Conservation (phyloP, 1,139 yeast species). For the Schwanniomyces etchellsii region DNA sequence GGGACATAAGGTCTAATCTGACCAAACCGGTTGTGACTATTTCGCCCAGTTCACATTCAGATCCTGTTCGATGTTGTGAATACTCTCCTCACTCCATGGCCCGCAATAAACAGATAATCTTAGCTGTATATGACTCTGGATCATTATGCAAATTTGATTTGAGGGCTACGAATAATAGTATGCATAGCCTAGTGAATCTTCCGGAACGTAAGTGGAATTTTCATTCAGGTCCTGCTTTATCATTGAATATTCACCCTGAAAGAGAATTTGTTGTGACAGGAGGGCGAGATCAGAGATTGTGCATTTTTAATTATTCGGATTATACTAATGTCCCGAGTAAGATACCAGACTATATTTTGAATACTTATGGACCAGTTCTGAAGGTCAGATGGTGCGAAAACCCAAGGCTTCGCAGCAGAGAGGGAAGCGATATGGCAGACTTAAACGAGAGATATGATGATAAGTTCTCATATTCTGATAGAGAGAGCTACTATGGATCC, state of each 20-base stretch:
- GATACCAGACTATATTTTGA: slow-evolving; percentile 68
- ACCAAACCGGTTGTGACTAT: slow-evolving; percentile 40
- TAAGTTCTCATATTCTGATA: background rate
- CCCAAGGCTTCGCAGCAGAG: slow-evolving; percentile 1
- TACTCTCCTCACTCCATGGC: slow-evolving; percentile 46
- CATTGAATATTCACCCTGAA: slow-evolving; percentile 85
- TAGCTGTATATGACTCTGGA: slow-evolving; percentile 85
- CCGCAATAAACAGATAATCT: slow-evolving; percentile 27
- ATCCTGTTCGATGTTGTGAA: slow-evolving; percentile 59
- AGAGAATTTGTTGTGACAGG: slow-evolving; percentile 82
- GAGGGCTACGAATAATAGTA: slow-evolving; percentile 26
- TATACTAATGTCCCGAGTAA: slow-evolving; percentile 24
- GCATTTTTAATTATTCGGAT: slow-evolving; percentile 64
- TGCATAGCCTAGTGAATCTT: slow-evolving; percentile 18
- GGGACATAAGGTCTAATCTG: slow-evolving; percentile 66
- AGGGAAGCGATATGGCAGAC: slow-evolving; percentile 1
- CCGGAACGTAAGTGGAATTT: slow-evolving; percentile 78
- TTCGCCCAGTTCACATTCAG: slow-evolving; percentile 48
- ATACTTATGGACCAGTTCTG: slow-evolving; percentile 71
- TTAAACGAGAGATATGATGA: slow-evolving; percentile 2
- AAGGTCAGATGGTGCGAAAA: slow-evolving; percentile 60
- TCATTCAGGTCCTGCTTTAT: slow-evolving; percentile 87
- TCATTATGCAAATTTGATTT: slow-evolving; percentile 80
- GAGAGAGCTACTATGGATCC: background rate
- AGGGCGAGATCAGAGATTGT: slow-evolving; percentile 83